Conservation (phyloP, 257 asterid species). For the Penstemon davidsonii region DNA sequence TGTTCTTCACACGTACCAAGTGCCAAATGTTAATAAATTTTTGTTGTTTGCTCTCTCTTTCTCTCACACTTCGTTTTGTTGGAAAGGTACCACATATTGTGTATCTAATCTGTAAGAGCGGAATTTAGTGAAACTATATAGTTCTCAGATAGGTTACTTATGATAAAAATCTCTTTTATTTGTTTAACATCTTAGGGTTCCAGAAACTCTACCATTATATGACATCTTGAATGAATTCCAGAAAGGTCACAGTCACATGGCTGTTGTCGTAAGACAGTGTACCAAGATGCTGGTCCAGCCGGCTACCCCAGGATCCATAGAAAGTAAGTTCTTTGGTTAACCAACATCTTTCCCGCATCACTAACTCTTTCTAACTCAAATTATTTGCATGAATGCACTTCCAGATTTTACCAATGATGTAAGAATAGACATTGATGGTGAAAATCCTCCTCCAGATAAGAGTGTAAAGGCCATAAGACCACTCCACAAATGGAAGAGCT, state of each 20-base stretch:
- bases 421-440: slow-evolving; percentile 50
- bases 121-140: slow-evolving; percentile 21
- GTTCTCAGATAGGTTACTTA: too few species aligned
- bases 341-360: too few species aligned
- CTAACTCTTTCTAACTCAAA: too few species aligned
- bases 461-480: slow-evolving; percentile 46
- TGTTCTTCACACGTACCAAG: too few species aligned
- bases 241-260: slow-evolving; percentile 92
- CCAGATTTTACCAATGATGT: slow-evolving; percentile 25
- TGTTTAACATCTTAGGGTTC: slow-evolving; percentile 48
- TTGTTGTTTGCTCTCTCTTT: too few species aligned
- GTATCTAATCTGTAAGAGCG: not conserved
- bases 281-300: slow-evolving; percentile 3
- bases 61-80: too few species aligned
- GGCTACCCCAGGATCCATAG: slow-evolving; percentile 20
- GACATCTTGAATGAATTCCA: slow-evolving; percentile 90
- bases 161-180: too few species aligned
- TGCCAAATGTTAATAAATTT: too few species aligned
- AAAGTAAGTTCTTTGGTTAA: not conserved
- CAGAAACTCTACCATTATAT: slow-evolving; percentile 86
- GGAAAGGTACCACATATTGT: not conserved
- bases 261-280: slow-evolving; percentile 78
- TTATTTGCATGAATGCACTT: too few species aligned
- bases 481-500: slow-evolving; percentile 81
- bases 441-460: slow-evolving; percentile 58